phyloP scores from a whole-genome alignment of 176 grass and related monocot species.

The Aechmea fasciata region DNA sequence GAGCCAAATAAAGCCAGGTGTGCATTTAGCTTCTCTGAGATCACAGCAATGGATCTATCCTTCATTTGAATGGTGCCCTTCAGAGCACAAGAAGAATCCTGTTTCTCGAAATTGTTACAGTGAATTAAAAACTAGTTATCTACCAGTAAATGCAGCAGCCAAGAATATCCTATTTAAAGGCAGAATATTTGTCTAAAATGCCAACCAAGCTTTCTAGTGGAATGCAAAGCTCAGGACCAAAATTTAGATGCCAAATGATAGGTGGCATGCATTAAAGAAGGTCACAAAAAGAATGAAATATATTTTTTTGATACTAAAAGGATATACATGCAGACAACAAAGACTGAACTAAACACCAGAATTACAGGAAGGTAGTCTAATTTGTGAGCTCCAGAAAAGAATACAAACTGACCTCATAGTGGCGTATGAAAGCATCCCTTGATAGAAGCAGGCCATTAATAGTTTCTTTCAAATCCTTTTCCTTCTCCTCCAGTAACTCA shows the following conservation, averaged over 20 bases:
- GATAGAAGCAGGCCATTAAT: conserved; percentile 56
- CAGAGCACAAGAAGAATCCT: conserved; percentile 77
- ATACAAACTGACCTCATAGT: conserved; percentile 47
- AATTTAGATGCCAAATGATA: not conserved
- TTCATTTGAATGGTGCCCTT: conserved; percentile 59
- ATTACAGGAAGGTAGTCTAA: not conserved
- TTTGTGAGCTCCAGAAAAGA: not conserved
- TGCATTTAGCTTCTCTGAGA: conserved; percentile 64
- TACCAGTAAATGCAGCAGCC: not conserved
- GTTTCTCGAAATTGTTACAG: conserved; percentile 30
- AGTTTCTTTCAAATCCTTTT: conserved; percentile 60
- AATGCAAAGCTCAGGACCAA: not conserved
- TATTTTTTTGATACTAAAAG: not conserved
- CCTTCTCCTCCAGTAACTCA: conserved; percentile 48
- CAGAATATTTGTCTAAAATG: not conserved
- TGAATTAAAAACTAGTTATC: conserved; percentile 23
- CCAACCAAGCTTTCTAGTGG: not conserved
- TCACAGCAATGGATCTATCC: conserved; percentile 57
- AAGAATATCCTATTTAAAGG: conserved; percentile 2
- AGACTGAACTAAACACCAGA: not conserved
- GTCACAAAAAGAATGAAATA: not conserved
- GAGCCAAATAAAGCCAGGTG: conserved; percentile 64
- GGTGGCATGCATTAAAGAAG: not conserved
- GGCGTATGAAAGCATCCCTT: conserved; percentile 55
- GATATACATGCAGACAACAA: too few relatives aligned